phyloP scores from a whole-genome alignment of 1,139 yeast species.

The Protomyces pachydermus region DNA sequence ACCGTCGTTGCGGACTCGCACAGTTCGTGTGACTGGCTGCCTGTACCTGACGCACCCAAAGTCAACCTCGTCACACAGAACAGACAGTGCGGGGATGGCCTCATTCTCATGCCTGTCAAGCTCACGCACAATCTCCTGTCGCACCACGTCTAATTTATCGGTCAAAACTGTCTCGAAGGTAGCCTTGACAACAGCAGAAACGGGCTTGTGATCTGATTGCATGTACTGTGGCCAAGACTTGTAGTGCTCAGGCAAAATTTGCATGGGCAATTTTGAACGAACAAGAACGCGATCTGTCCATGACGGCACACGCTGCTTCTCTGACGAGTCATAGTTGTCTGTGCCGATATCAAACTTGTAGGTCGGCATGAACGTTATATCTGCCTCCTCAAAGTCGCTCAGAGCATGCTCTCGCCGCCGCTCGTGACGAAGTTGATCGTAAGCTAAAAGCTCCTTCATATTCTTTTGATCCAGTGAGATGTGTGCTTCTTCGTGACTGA shows the following conservation, averaged over 20 bases:
- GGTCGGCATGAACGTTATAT: conserved; percentile 66
- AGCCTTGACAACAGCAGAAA: conserved; percentile 46
- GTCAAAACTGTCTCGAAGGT: conserved; percentile 17
- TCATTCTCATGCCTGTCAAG: conserved; percentile 27
- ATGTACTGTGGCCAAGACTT: conserved; percentile 40
- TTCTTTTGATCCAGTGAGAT: conserved; percentile 46
- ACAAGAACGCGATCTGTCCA: conserved; percentile 64
- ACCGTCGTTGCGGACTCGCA: conserved; percentile 5
- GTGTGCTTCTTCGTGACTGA: conserved; percentile 45
- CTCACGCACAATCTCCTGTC: conserved; percentile 5
- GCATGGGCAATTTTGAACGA: conserved; percentile 1
- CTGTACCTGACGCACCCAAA: conserved; percentile 1
- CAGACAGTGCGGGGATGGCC: conserved; percentile 11
- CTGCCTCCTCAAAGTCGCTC: conserved; percentile 59
- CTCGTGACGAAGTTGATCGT: conserved; percentile 57
- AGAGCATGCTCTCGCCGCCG: conserved; percentile 53
- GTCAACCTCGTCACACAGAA: conserved; percentile 12
- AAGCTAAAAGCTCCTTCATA: conserved; percentile 48
- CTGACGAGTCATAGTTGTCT: conserved; percentile 40
- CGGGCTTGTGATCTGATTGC: conserved; percentile 75
- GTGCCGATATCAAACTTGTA: conserved; percentile 51
- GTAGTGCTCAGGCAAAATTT: conserved; percentile 10
- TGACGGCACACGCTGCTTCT: conserved; percentile 62
- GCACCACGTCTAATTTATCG: conserved; percentile 6
- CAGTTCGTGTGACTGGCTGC: neutral